phyloP scores from a whole-genome alignment of 768 basidiomycete species.

The Peribolospora baueri region DNA sequence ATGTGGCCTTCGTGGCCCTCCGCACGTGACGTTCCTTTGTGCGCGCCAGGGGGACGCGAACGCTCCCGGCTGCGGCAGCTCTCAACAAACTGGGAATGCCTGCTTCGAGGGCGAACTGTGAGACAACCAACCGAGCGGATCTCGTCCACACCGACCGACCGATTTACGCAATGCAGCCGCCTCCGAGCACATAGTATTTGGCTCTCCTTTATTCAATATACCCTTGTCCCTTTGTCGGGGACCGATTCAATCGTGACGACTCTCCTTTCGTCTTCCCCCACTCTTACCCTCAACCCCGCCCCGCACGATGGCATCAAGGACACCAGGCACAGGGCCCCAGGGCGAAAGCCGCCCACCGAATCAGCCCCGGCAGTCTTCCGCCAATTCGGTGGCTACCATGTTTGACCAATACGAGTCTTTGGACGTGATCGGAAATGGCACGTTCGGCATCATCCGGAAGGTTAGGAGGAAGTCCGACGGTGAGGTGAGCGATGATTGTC shows the following conservation, averaged over 20 bases:
- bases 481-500: background rate
- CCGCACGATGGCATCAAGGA: background rate
- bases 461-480: conserved; percentile 26
- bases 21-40: too few relatives aligned
- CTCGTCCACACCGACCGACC: background rate
- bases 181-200: background rate
- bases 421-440: conserved; percentile 86
- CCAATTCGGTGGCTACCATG: background rate
- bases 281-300: background rate
- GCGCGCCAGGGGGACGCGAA: too few relatives aligned
- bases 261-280: background rate
- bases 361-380: background rate
- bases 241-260: background rate
- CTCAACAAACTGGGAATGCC: background rate
- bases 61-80: too few relatives aligned
- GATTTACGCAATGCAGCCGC: background rate
- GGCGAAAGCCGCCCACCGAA: background rate
- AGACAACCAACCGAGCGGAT: background rate
- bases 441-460: conserved; percentile 93
- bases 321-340: background rate
- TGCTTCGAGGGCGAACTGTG: background rate
- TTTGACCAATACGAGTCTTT: conserved; percentile 64
- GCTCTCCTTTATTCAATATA: too few relatives aligned
- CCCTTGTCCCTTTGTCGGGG: too few relatives aligned
- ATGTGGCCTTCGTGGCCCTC: too few relatives aligned